phyloP scores from a whole-genome alignment of 768 basidiomycete species.

The Auricularia sp. region DNA sequence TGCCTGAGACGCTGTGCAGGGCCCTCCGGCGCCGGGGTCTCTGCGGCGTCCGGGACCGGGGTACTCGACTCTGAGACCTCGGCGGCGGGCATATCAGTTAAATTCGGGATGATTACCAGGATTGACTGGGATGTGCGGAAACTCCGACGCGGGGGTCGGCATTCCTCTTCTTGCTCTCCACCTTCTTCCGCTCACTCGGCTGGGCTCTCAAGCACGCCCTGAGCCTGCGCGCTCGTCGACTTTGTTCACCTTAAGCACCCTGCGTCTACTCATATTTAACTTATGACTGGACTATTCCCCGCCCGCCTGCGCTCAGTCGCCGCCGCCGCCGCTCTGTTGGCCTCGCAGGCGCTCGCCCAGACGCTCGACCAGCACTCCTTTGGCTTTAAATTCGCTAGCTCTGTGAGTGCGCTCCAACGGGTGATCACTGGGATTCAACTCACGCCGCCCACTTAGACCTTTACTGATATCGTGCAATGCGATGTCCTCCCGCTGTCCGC shows the following conservation, averaged over 20 bases:
- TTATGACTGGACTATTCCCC: background rate
- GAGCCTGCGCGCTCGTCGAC: background rate
- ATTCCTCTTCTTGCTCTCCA: background rate
- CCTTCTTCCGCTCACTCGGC: background rate
- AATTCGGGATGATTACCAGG: background rate
- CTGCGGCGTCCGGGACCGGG: background rate
- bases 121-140: background rate
- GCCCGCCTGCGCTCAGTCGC: background rate
- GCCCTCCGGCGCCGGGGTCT: too few species aligned
- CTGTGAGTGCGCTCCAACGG: background rate
- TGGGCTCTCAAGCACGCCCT: background rate
- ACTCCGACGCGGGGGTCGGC: background rate
- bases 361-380: constrained; percentile 1
- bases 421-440: background rate
- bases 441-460: background rate
- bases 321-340: background rate
- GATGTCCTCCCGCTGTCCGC: background rate
- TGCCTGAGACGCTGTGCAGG: background rate
- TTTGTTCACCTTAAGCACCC: background rate
- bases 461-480: background rate
- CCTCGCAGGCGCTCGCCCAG: background rate
- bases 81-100: too few species aligned
- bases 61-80: background rate
- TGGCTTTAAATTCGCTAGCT: constrained; percentile 1
- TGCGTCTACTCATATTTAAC: background rate